phyloP scores from a whole-genome alignment of 257 asterid species.

The Paraleonurus japonicus region DNA sequence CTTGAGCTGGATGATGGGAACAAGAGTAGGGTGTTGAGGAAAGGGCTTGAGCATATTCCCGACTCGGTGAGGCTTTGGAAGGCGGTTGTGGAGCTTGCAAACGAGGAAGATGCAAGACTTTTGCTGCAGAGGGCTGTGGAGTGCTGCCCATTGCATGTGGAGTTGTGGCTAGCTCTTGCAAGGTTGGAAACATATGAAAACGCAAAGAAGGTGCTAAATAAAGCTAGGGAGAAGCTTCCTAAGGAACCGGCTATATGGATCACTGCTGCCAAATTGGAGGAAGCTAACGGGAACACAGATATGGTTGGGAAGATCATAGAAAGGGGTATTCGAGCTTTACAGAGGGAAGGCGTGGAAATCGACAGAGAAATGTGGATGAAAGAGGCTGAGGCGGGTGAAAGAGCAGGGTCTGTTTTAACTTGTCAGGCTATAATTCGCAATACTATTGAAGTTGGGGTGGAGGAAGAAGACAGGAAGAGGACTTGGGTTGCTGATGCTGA shows the following conservation, averaged over 20 bases:
- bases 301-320: slow-evolving; percentile 80
- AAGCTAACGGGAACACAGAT: slow-evolving; percentile 69
- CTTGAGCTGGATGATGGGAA: slow-evolving; percentile 70
- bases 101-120: slow-evolving; percentile 75
- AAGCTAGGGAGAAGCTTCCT: slow-evolving; percentile 74
- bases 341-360: slow-evolving; percentile 81
- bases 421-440: slow-evolving; percentile 81
- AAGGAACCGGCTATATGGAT: slow-evolving; percentile 95
- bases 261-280: slow-evolving; percentile 90
- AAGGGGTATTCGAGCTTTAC: slow-evolving; percentile 78
- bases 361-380: slow-evolving; percentile 95
- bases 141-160: slow-evolving; percentile 66
- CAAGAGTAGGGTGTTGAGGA: slow-evolving; percentile 75
- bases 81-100: slow-evolving; percentile 90
- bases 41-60: slow-evolving; percentile 80
- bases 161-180: slow-evolving; percentile 90
- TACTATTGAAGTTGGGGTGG: slow-evolving; percentile 85
- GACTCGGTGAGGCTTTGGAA: slow-evolving; percentile 93
- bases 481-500: slow-evolving; percentile 99
- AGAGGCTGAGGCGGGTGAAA: slow-evolving; percentile 93
- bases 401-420: slow-evolving; percentile 84
- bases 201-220: slow-evolving; percentile 82
- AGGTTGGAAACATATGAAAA: slow-evolving; percentile 75
- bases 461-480: slow-evolving; percentile 91
- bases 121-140: slow-evolving; percentile 85